Conservation (phyloP, 2,329 filamentous ascomycete genomes). For the Pleoardoris graminearum region DNA sequence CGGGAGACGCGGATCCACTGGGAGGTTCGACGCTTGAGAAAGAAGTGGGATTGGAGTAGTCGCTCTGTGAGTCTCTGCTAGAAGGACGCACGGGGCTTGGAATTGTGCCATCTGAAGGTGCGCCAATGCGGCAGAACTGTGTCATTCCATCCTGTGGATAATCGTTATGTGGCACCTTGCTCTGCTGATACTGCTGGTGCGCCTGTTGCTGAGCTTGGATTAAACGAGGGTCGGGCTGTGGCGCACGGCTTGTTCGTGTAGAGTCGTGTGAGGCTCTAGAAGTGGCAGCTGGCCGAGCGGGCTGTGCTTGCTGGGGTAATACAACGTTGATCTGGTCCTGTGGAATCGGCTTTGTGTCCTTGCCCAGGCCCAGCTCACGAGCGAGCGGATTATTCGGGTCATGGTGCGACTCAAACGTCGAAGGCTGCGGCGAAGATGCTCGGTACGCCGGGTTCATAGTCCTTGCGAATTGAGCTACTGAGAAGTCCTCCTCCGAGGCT, state of each 20-base stretch:
- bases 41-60: slow-evolving; percentile 86
- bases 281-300: slow-evolving; percentile 1
- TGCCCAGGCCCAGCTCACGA: slow-evolving; percentile 65
- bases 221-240: slow-evolving; percentile 42
- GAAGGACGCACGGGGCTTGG: slow-evolving; percentile 73
- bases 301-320: slow-evolving; percentile 23
- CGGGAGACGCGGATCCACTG: slow-evolving; percentile 73
- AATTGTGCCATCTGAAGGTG: slow-evolving; percentile 70
- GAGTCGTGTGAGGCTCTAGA: slow-evolving; percentile 11
- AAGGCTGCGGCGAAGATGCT: slow-evolving; percentile 94
- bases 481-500: slow-evolving; percentile 82
- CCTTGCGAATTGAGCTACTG: slow-evolving; percentile 91
- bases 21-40: slow-evolving; percentile 82
- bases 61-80: slow-evolving; percentile 86
- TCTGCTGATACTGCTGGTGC: slow-evolving; percentile 46
- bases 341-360: slow-evolving; percentile 35
- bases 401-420: slow-evolving; percentile 88
- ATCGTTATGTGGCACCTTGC: slow-evolving; percentile 84
- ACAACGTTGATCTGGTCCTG: slow-evolving; percentile 28
- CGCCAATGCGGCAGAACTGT: slow-evolving; percentile 84
- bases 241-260: slow-evolving; percentile 18
- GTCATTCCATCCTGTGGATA: slow-evolving; percentile 97
- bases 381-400: slow-evolving; percentile 77
- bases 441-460: slow-evolving; percentile 95
- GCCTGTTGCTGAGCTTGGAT: slow-evolving; percentile 44